phyloP scores from a whole-genome alignment of 2,329 filamentous ascomycete species.

The Xylariaceae sp. region DNA sequence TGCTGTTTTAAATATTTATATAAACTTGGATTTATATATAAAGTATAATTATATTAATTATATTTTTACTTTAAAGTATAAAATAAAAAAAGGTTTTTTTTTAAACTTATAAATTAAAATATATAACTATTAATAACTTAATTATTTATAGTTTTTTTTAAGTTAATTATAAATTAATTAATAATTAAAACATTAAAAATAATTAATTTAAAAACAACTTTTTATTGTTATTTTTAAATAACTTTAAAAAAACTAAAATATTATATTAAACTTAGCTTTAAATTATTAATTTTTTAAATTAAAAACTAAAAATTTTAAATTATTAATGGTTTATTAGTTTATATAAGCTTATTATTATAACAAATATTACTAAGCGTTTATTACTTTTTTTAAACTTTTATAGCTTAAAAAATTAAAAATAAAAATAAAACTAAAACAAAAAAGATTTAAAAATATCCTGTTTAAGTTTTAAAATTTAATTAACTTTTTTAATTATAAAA shows the following conservation, averaged over 20 bases:
- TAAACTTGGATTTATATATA: neutral
- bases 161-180: neutral
- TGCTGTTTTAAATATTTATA: neutral
- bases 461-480: neutral
- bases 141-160: neutral
- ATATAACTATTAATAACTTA: neutral
- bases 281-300: neutral
- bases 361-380: neutral
- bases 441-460: neutral
- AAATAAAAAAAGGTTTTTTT: conserved; percentile 4
- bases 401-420: neutral
- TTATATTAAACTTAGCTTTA: neutral
- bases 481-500: neutral
- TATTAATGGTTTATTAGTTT: neutral
- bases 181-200: neutral
- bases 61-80: conserved; percentile 1
- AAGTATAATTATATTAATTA: neutral
- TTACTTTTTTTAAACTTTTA: neutral
- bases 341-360: neutral
- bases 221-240: neutral
- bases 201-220: neutral
- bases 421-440: neutral
- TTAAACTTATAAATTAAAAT: neutral
- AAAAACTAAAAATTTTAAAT: neutral
- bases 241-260: neutral